Evolutionary conservation across 352 stramenopile genomes (phyloP).

Genomic region (Globisporangium mamillatum): DNA sequence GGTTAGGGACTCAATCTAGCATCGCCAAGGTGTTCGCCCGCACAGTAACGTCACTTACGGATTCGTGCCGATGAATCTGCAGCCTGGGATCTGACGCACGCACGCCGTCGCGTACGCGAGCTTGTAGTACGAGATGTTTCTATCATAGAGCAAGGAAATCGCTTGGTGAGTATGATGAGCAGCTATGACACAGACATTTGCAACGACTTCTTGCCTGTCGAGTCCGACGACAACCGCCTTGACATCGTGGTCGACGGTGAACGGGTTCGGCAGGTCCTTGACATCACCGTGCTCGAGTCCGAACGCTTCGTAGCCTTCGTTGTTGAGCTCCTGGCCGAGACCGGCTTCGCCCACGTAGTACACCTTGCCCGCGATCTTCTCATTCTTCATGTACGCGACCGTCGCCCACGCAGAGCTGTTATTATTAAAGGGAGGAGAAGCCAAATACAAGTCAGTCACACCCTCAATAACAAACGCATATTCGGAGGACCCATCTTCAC

Average conservation of each 20-base stretch:
- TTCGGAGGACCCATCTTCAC: slow-evolving; percentile 3
- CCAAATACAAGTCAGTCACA: not conserved
- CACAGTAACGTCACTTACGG: slow-evolving; percentile 35
- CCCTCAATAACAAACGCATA: not conserved
- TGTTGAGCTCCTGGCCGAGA: slow-evolving; percentile 58
- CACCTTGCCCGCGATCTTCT: slow-evolving; percentile 75
- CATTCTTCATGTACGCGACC: slow-evolving; percentile 75
- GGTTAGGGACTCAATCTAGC: not conserved
- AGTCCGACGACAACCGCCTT: slow-evolving; percentile 79
- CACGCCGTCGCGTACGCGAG: slow-evolving; percentile 75
- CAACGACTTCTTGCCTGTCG: slow-evolving; percentile 40
- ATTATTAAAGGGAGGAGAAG: not conserved
- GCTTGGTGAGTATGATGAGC: not conserved
- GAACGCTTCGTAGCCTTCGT: slow-evolving; percentile 66
- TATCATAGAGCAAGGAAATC: slow-evolving; percentile 9
- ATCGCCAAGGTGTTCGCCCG: not conserved
- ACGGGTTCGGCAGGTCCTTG: slow-evolving; percentile 65
- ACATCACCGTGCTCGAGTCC: slow-evolving; percentile 66
- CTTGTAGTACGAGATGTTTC: slow-evolving; percentile 85
- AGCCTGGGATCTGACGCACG: slow-evolving; percentile 66
- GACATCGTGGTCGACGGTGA: slow-evolving; percentile 65
- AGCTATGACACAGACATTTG: not conserved
- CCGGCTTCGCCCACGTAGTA: slow-evolving; percentile 83
- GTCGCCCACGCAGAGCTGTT: slow-evolving; percentile 78
- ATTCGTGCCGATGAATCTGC: slow-evolving; percentile 82